Base-by-base conservation (phyloP, 371 early-diverging fungal species). In the Mucor mucedo region DNA sequence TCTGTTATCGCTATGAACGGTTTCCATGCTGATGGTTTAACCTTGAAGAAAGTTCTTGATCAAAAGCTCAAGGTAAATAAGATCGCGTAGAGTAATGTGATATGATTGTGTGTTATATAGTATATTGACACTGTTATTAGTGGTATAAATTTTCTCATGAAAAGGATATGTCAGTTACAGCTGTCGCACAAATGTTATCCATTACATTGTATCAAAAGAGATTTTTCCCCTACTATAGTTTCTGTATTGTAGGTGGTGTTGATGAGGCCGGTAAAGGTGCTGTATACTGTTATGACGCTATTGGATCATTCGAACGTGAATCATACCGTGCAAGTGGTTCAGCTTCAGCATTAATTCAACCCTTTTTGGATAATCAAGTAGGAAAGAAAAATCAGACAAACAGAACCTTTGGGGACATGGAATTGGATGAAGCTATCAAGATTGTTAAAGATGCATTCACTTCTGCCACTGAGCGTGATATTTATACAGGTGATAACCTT, bases 181-280 rank as follows among this genome's bases (percentile, higher is more conserved):
- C 95, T 3, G 73, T 97, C 50, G 99, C 99, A 21, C 99, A 98
- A 79, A 87, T 98, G 91, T 81, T 98, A 11, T 91, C 95, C 16
- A 96, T 92, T 64, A 94, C 95, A 54, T 78, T 99, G 45, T 99
- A 99, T 75, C 84, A 83, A 64, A 91, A 90, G 71, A 91, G 99
- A 44, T 99, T 99, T 83, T 99, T 99, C 89, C 99, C 99, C 1
- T 99, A 98, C 85, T 99, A 97, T 71, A 89, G 91, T 61, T 97
- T 91, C 84, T 92, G 91, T 77, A 86, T 92, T 39, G 65, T 99
- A 49, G 95, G 94, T 11, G 99, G 99, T 49, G 73, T 99, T 30
- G 97, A 98, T 69, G 86, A 88, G 41, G 80, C 96, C 32, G 98
- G 92, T 80, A 87, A 86, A 55, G 99, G 99, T 13, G 89, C 88